Evolutionary conservation across 768 basidiomycete genomes (phyloP).

Genomic region (Tremella fuciformis): DNA sequence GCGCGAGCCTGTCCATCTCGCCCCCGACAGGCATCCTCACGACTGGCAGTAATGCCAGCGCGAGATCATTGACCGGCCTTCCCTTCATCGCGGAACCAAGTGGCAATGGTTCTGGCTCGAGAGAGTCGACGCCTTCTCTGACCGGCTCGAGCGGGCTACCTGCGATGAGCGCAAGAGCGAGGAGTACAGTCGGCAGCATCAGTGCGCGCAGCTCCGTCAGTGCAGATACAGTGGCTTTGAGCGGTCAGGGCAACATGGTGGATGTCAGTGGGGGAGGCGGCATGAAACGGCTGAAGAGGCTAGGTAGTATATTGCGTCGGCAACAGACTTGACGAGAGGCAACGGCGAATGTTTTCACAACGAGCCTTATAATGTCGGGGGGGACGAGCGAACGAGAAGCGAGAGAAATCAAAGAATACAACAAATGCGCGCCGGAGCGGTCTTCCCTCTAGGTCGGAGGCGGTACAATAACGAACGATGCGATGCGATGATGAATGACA

Average conservation of each 20-base stretch:
- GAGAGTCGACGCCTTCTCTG: background rate
- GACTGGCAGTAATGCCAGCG: background rate
- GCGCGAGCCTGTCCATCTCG: background rate
- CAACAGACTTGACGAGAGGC: background rate
- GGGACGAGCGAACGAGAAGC: conserved; percentile 5
- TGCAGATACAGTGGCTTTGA: conserved; percentile 7
- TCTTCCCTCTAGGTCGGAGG: no score
- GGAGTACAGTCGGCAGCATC: conserved; percentile 19
- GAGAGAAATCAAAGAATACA: conserved; percentile 1
- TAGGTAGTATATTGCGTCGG: conserved; percentile 34
- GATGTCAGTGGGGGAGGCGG: conserved; percentile 7
- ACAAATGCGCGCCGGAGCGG: background rate
- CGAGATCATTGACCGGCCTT: no score
- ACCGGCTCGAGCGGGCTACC: background rate
- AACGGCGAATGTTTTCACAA: no score
- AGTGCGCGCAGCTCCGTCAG: conserved; percentile 6
- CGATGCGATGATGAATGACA: conserved; percentile 1
- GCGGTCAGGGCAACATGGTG: conserved; percentile 5
- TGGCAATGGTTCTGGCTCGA: background rate
- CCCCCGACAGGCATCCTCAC: background rate
- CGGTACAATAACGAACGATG: background rate
- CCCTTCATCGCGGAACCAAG: background rate
- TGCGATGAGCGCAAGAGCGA: background rate
- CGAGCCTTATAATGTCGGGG: no score
- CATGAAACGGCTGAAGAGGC: conserved; percentile 25